Conservation (phyloP, 2,329 filamentous ascomycete genomes). For the Fusarium setosum region DNA sequence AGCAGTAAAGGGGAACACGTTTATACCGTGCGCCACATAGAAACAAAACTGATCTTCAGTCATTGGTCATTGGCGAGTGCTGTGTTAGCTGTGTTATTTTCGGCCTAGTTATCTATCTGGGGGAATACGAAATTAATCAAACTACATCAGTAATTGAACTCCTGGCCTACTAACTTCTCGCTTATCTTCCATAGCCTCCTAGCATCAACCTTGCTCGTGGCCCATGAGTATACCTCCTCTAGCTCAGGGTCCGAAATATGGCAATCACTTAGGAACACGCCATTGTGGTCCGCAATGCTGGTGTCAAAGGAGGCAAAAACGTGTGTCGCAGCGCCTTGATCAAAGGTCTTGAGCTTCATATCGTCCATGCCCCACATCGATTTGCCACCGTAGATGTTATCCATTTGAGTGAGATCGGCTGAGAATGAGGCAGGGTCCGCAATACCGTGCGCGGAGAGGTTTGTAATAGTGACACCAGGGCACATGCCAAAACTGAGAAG, state of each 20-base stretch:
- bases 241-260: slow-evolving; percentile 14
- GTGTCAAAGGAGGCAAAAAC: slow-evolving; percentile 27
- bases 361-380: neutral
- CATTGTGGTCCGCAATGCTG: slow-evolving; percentile 11
- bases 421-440: neutral
- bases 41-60: too few relatives aligned
- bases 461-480: slow-evolving; percentile 1
- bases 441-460: neutral
- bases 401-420: neutral
- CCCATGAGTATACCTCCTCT: slow-evolving; percentile 28
- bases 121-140: too few relatives aligned
- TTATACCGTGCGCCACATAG: too few relatives aligned
- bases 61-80: too few relatives aligned
- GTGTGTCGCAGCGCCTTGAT: slow-evolving; percentile 18
- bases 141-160: slow-evolving; percentile 1
- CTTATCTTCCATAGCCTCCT: slow-evolving; percentile 26
- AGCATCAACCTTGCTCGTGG: slow-evolving; percentile 14
- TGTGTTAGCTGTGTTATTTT: too few relatives aligned
- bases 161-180: slow-evolving; percentile 27
- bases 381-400: slow-evolving; percentile 5
- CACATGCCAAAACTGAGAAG: slow-evolving; percentile 16
- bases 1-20: too few relatives aligned
- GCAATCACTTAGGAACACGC: slow-evolving; percentile 13
- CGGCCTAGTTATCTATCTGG: too few relatives aligned
- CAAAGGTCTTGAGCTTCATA: neutral